Base-by-base conservation (phyloP, 2,329 filamentous ascomycete species). In the Pyricularia grisea region DNA sequence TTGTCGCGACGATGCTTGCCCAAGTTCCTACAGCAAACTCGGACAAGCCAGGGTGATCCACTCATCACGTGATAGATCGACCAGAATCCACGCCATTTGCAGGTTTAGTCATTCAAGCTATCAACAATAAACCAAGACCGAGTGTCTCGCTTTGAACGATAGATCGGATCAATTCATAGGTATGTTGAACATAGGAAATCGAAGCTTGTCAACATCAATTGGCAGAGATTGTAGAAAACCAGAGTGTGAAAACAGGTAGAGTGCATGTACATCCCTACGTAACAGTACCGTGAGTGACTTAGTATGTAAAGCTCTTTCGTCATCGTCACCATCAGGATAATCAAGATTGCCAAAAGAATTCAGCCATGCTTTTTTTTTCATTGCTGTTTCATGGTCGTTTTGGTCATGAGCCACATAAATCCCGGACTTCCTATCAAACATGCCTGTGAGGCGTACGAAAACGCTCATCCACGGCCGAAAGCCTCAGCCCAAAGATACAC, bases 1-100 rank as follows among this genome's bases (percentile, higher is more conserved):
- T 65, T 61, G 33, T 65, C 67, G 60, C 67, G 58, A 55, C 58
- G 55, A 23, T 63, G 60, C 60, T 50, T 65, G 60, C 58, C 67
- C 60, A 55, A 61, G 31, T 64, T 42, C 30, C 55, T 68, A 42
- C 67, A 36, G 67, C 67, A 68, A 68, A 68, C 23, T 68, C 55
- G 66, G 66, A 50, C 25, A 27, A 28, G 60, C 25, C 60, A 63
- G 25, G 14, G 14, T 28, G 60, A 63, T 63, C 60, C 60, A 63
- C 60, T 20, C 4, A 31, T 65, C 67, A 68, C 67, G 67, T 68
- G 67, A 63, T 17, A 4, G 5, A 20, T 28, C 4, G 25, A 12
- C 61, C 25, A n/a, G 7, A 55, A n/a, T 55, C 42, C 42, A 55
- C 20, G 42, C 42, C 42, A 55, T n/a, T n/a, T 55, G 42, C 20